phyloP scores from a whole-genome alignment of 1,284 basidiomycete species.

The Rhodotorula sp. region DNA sequence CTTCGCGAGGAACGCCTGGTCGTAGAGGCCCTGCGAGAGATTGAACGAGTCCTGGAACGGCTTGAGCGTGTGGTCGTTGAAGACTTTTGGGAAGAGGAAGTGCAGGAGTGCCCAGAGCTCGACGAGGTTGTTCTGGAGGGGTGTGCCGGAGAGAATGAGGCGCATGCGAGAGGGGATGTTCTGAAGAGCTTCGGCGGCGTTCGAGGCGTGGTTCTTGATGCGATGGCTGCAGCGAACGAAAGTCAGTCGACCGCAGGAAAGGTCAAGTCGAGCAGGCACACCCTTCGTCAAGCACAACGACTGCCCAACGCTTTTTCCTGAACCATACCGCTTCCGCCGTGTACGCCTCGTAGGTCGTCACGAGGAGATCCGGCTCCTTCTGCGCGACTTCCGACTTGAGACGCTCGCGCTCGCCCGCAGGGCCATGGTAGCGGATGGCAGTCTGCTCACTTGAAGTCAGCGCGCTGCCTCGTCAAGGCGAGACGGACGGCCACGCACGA shows the following conservation, averaged over 20 bases:
- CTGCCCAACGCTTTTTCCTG: conserved; percentile 58
- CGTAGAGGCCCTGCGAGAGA: conserved; percentile 57
- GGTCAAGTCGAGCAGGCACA: background rate
- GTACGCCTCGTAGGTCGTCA: conserved; percentile 63
- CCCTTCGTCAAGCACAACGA: conserved; percentile 35
- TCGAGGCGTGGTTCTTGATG: conserved; percentile 60
- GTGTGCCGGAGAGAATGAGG: conserved; percentile 62
- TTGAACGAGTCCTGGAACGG: conserved; percentile 60
- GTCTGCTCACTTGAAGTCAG: conserved; percentile 40
- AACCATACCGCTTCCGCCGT: conserved; percentile 58
- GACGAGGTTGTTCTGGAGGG: conserved; percentile 63
- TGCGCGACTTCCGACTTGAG: conserved; percentile 48
- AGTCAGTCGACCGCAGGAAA: no score
- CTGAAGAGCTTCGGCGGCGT: conserved; percentile 54
- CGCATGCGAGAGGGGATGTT: conserved; percentile 58
- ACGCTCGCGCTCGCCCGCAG: conserved; percentile 55
- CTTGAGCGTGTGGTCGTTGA: conserved; percentile 55
- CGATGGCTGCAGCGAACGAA: conserved; percentile 54
- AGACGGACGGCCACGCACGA: conserved; percentile 44
- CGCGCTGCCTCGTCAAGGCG: background rate
- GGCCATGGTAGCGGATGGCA: conserved; percentile 58
- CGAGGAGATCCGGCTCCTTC: conserved; percentile 54
- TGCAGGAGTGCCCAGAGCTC: conserved; percentile 49
- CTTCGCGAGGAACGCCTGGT: conserved; percentile 55
- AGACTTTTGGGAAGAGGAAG: conserved; percentile 58